Evolutionary conservation across 2,329 filamentous ascomycete species (phyloP), one percentile per base, ranked within the genome.

Genomic region (Paecilomyces sp.): DNA sequence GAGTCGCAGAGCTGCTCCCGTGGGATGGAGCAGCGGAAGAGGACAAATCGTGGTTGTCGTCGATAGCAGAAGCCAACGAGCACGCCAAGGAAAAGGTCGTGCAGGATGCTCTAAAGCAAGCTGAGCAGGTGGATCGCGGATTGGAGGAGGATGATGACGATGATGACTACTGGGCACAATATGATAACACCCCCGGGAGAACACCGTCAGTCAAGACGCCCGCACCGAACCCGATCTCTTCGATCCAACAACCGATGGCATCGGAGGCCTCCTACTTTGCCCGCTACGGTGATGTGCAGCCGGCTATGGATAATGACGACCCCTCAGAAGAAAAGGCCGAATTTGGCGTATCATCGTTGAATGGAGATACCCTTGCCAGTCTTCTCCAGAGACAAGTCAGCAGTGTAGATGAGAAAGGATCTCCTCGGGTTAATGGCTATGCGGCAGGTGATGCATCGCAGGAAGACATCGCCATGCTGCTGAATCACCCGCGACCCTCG

Each of bases 91-190:
- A 75, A n/a, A 70, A 68, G 28, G 58, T 76, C 13, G 64, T 75
- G 41, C 65, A 71, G 25, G 74, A 78, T 60, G 74, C 72, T 8
- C 53, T 77, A 56, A 67, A 67, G 56, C 69, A 70, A 25, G 67
- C 68, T 22, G 70, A 68, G 47, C 63, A 66, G 36, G 22, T 67
- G 25, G 58, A 66, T 36, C 64, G 71, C 55, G 57, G 58, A 18
- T 60, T 60, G 25, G 65, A 69, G 6, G 70, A 76, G n/a, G 79
- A 82, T 1, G 81, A 83, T 22, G 83, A 86, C 59, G 85, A 87
- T 57, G 84, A 84, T 62, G 81, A 82, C 63, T 88, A 88, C 70
- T 88, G 85, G 85, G 84, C 82, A 3, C 80, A 82, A 64, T 87
- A 88, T 66, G 84, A 86, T 70, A 76, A 78, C 57, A 84, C 82